Evolutionary conservation across 306 rosid species (phyloP).

Genomic region (Purshia tridentata): DNA sequence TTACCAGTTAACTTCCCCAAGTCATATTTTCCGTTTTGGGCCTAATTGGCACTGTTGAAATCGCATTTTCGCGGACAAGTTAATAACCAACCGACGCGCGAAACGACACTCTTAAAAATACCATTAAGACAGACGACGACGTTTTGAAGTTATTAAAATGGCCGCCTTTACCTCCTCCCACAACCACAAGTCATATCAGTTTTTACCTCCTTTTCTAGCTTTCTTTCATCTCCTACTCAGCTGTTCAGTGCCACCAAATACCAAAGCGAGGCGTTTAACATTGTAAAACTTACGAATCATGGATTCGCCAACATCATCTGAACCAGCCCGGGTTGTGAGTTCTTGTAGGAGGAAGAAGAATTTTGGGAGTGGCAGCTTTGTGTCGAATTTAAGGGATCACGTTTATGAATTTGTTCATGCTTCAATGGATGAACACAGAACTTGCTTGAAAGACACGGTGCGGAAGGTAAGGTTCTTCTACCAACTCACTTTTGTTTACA

Average conservation of each 20-base stretch:
- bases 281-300: background rate
- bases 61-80: no score
- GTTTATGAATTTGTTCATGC: slow-evolving; percentile 55
- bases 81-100: no score
- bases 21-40: background rate
- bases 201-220: background rate
- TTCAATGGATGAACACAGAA: slow-evolving; percentile 54
- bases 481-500: no score
- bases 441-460: slow-evolving; percentile 51
- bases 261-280: background rate
- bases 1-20: background rate
- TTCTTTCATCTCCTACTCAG: background rate
- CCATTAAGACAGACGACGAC: no score
- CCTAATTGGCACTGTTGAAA: no score
- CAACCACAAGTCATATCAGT: background rate
- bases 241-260: background rate
- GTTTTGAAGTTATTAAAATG: background rate
- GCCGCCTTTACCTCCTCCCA: background rate
- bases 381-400: slow-evolving; percentile 47
- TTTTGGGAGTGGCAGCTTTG: slow-evolving; percentile 56
- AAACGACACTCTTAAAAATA: no score
- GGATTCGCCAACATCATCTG: background rate
- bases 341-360: slow-evolving; percentile 54
- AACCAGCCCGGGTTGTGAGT: slow-evolving; percentile 27
- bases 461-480: slow-evolving; percentile 35